phyloP scores from a whole-genome alignment of 164 flowering plant genomes.

The Nelumbo lutea region DNA sequence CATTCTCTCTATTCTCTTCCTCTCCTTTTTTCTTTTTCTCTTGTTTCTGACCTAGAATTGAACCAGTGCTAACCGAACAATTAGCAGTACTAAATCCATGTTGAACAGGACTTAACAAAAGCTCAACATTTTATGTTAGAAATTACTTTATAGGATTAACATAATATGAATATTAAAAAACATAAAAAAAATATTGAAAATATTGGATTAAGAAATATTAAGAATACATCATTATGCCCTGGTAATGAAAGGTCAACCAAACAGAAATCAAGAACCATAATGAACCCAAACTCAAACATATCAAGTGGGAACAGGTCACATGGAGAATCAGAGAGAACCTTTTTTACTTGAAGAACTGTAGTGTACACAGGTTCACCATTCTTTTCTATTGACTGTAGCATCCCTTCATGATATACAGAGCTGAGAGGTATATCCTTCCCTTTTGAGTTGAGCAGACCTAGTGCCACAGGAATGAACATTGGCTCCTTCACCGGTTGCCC shows the following conservation, averaged over 20 bases:
- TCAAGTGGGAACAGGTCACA: too few species aligned
- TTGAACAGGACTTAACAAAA: neutral
- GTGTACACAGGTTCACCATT: conserved; percentile 47
- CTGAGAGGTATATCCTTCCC: conserved; percentile 80
- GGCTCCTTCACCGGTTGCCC: conserved; percentile 90
- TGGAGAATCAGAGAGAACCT: conserved; percentile 43
- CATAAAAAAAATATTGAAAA: too few species aligned
- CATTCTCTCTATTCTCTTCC: too few species aligned
- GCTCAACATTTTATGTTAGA: neutral
- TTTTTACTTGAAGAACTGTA: conserved; percentile 67
- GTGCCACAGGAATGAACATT: conserved; percentile 85
- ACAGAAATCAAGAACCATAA: too few species aligned
- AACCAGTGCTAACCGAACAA: too few species aligned
- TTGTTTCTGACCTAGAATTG: neutral
- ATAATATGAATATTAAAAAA: neutral
- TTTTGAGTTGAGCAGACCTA: conserved; percentile 78
- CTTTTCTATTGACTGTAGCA: conserved; percentile 36
- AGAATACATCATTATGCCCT: too few species aligned
- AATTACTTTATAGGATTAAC: too few species aligned
- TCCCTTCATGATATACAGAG: conserved; percentile 66
- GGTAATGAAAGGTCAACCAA: too few species aligned
- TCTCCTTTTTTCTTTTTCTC: neutral
- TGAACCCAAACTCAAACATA: too few species aligned
- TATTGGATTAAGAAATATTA: too few species aligned
- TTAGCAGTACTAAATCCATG: neutral